Conservation (phyloP, 2,329 filamentous ascomycete species). For the Aspergillus pseudotamarii region DNA sequence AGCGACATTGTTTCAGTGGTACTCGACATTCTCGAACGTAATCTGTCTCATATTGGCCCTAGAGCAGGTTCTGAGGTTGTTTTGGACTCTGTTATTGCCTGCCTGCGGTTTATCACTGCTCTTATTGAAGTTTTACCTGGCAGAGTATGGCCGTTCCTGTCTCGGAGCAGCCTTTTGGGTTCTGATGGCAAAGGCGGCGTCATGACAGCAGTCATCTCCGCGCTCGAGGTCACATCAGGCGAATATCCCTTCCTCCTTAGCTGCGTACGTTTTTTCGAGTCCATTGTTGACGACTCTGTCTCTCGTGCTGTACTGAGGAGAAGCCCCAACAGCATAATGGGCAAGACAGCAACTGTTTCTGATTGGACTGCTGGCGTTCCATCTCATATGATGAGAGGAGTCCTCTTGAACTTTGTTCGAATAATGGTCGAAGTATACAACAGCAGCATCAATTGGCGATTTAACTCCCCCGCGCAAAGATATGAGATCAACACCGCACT, state of each 20-base stretch:
- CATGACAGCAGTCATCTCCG: constrained; percentile 77
- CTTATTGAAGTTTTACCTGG: constrained; percentile 74
- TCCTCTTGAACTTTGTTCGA: constrained; percentile 72
- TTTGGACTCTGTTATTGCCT: constrained; percentile 70
- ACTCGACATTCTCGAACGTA: constrained; percentile 80
- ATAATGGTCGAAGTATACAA: constrained; percentile 82
- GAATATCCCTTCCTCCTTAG: constrained; percentile 77
- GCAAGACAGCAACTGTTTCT: constrained; percentile 33
- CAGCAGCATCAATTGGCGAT: constrained; percentile 84
- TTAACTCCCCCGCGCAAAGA: constrained; percentile 68
- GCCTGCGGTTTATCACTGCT: constrained; percentile 77
- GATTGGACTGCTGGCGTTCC: constrained; percentile 71
- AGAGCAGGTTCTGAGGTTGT: constrained; percentile 66
- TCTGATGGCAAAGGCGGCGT: constrained; percentile 75
- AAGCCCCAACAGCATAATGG: constrained; percentile 35
- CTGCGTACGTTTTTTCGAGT: constrained; percentile 72
- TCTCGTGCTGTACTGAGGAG: constrained; percentile 51
- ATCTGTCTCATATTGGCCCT: constrained; percentile 53
- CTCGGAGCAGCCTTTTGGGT: constrained; percentile 77
- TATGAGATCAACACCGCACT: constrained; percentile 70
- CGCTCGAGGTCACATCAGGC: constrained; percentile 75
- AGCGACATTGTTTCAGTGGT: constrained; percentile 78
- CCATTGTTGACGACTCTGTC: constrained; percentile 75
- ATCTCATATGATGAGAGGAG: constrained; percentile 73
- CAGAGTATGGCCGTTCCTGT: constrained; percentile 86